phyloP scores from a whole-genome alignment of 108 stramenopile species.

The Cyclotella kingstonii region DNA sequence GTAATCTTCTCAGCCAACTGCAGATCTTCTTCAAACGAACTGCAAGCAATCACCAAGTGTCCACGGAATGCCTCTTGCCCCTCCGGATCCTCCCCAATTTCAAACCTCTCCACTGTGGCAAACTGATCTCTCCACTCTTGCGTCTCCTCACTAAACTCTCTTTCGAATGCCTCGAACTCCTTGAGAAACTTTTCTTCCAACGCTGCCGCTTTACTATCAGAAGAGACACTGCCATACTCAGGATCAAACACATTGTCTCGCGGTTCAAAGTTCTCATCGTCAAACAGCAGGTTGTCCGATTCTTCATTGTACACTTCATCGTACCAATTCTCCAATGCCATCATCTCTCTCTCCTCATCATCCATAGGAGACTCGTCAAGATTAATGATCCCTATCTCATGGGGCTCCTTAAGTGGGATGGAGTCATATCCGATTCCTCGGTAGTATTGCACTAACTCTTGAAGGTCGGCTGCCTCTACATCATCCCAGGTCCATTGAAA shows the following conservation, averaged over 20 bases:
- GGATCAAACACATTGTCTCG: constrained; percentile 77
- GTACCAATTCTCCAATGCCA: constrained; percentile 83
- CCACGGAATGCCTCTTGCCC: constrained; percentile 76
- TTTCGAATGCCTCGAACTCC: constrained; percentile 60
- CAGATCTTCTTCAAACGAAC: constrained; percentile 58
- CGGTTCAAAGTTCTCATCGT: constrained; percentile 74
- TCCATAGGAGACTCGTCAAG: constrained; percentile 65
- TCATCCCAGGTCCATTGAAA: constrained; percentile 85
- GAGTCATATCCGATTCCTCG: constrained; percentile 72
- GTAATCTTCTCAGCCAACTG: constrained; percentile 78
- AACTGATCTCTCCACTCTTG: constrained; percentile 52
- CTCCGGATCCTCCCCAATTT: constrained; percentile 65
- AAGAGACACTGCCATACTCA: constrained; percentile 59
- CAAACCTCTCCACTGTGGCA: constrained; percentile 45
- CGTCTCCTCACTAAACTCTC: constrained; percentile 56
- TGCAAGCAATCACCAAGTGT: constrained; percentile 78
- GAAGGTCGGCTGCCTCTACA: constrained; percentile 69
- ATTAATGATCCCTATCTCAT: constrained; percentile 71
- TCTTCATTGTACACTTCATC: constrained; percentile 86
- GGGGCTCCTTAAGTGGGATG: constrained; percentile 68
- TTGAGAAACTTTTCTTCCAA: constrained; percentile 61
- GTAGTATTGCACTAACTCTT: constrained; percentile 75
- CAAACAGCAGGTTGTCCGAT: constrained; percentile 74
- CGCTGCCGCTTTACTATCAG: constrained; percentile 56
- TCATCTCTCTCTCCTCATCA: constrained; percentile 84